These are phyloP conservation scores for Harrya chromipes DNA, from an alignment of 768 basidiomycete genomes.

Conservation along the genomic window DNA sequence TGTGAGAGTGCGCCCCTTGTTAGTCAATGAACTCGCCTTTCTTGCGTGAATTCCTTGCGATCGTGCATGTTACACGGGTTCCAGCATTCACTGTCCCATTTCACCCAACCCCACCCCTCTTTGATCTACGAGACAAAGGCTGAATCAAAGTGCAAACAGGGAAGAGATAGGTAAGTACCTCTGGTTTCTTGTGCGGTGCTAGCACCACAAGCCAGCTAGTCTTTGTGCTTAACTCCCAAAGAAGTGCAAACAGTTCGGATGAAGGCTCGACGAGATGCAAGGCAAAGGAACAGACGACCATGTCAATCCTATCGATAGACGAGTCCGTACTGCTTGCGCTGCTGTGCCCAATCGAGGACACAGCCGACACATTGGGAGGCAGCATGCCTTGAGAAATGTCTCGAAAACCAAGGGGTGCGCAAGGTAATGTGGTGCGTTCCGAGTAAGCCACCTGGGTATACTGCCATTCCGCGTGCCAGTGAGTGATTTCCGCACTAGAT, in stretches of 20 bases:
- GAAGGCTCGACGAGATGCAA: conserved; percentile 62
- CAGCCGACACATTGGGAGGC: conserved; percentile 31
- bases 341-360: conserved; percentile 6
- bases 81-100: conserved; percentile 58
- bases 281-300: conserved; percentile 73
- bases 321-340: not conserved
- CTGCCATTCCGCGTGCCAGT: conserved; percentile 29
- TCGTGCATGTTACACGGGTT: conserved; percentile 38
- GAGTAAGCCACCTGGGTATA: conserved; percentile 60
- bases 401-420: conserved; percentile 57
- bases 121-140: conserved; percentile 44
- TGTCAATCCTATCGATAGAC: conserved; percentile 40
- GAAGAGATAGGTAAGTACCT: conserved; percentile 39
- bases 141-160: not conserved
- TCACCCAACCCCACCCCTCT: conserved; percentile 63
- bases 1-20: not conserved
- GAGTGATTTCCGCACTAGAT: conserved; percentile 8
- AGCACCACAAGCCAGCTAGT: conserved; percentile 64
- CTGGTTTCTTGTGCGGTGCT: conserved; percentile 76
- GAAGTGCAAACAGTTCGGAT: conserved; percentile 60
- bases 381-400: conserved; percentile 58
- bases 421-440: conserved; percentile 50
- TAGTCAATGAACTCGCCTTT: conserved; percentile 35
- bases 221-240: conserved; percentile 62
- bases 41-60: conserved; percentile 43